A percentile compares a stretch with the other conserved stretches of the same genome.
These are phyloP conservation scores for Fusarium oligoseptatum DNA, from an alignment of 2,329 filamentous ascomycete species.

Conservation along the genomic window DNA sequence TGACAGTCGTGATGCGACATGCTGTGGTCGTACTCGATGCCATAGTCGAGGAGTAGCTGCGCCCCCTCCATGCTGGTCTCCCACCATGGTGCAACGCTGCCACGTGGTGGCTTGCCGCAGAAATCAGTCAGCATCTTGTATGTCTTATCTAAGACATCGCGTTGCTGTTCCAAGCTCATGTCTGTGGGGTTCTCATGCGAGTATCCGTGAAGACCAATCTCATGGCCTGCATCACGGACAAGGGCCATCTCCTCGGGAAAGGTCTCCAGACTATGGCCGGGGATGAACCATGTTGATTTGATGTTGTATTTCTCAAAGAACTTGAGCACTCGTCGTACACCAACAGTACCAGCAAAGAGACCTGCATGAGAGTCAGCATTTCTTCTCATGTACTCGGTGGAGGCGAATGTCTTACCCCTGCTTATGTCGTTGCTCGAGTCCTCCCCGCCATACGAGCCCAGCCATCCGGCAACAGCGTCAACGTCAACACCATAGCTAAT, in stretches of 20 bases:
- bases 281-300: slow-evolving; percentile 70
- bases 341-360: slow-evolving; percentile 77
- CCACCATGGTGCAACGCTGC: slow-evolving; percentile 82
- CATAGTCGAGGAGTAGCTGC: slow-evolving; percentile 74
- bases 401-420: not conserved
- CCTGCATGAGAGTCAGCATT: not conserved
- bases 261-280: slow-evolving; percentile 62
- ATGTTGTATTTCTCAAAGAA: slow-evolving; percentile 80
- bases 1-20: slow-evolving; percentile 70
- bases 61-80: slow-evolving; percentile 77
- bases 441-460: slow-evolving; percentile 80
- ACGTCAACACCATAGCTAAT: slow-evolving; percentile 78
- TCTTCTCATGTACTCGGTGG: not conserved
- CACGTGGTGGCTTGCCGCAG: slow-evolving; percentile 76
- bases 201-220: slow-evolving; percentile 76
- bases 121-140: slow-evolving; percentile 79
- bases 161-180: slow-evolving; percentile 82
- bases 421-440: slow-evolving; percentile 68
- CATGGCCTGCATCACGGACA: slow-evolving; percentile 61
- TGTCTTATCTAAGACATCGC: slow-evolving; percentile 80
- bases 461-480: slow-evolving; percentile 82
- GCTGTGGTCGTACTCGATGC: slow-evolving; percentile 77
- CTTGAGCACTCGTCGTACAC: slow-evolving; percentile 75
- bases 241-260: slow-evolving; percentile 61
- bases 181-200: slow-evolving; percentile 79